Base-by-base conservation (phyloP, 2,329 filamentous ascomycete species). In the Epicoccum nigrum region DNA sequence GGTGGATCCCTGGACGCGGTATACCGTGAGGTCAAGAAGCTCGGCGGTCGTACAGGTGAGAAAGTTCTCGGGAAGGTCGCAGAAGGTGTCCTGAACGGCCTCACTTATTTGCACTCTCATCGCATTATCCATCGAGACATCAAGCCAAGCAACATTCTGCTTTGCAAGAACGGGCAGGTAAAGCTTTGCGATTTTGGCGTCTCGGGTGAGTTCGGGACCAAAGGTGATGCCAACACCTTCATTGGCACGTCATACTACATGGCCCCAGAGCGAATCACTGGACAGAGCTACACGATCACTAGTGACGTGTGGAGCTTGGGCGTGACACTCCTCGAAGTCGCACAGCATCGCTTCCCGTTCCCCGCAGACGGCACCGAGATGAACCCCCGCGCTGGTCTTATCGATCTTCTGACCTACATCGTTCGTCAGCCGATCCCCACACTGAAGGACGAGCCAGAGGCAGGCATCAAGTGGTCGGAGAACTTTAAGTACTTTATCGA, bases 401-500 rank as follows among this genome's bases (percentile, higher is more conserved):
- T 99, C 63, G 94, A 99, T 72, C 82, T 99, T 9, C 80, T 99
- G 55, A 99, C 94, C 11, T 99, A 97, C 72, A 99, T 99, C 70
- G 94, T 99, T 35, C 87, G 91, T 61, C 94, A 99, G 73, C 88
- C 90, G 3, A 96, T 97, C 53, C 94, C 94, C 2, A 95, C 92
- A 73, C 80, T 99, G 58, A 97, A 97, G 75, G 94, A 99, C 63
- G 94, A 99, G 75, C 90, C 90, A 0, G 86, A 91, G 25, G 90
- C 89, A 62, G 87, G 87, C 52, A 95, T 99, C 62, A 88, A 87
- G 70, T 99, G 94, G 94, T 96, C 90, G 63, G 90, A 95, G 64
- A 96, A 90, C 69, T 97, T 99, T 77, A 99, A 99, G 74, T 97
- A 97, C 73, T 99, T 99, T 67, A 97, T 99, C 65, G 92, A 97